These are phyloP conservation scores for Phlyctochytrium bullatum DNA, from an alignment of 192 early-diverging fungal species.

Conservation along the genomic window DNA sequence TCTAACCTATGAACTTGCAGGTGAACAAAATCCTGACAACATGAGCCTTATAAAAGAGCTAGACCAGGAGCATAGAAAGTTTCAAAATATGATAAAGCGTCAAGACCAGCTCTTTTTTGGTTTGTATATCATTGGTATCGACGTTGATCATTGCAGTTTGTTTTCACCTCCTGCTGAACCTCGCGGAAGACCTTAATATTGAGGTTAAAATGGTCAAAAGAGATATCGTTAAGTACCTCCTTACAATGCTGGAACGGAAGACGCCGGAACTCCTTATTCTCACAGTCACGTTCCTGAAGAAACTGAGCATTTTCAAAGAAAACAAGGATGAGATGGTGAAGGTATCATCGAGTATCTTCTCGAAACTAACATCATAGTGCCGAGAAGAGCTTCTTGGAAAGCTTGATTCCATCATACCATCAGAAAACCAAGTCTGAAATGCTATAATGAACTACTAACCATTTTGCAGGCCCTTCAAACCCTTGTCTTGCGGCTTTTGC, in stretches of 20 bases:
- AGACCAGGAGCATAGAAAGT: slow-evolving; percentile 50
- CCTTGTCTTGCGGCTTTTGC: slow-evolving; percentile 31
- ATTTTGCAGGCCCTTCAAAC: slow-evolving; percentile 39
- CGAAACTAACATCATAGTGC: slow-evolving; percentile 23
- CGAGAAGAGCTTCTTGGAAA: slow-evolving; percentile 31
- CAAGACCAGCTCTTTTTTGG: slow-evolving; percentile 63
- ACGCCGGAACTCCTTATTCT: slow-evolving; percentile 51
- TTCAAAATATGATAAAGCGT: slow-evolving; percentile 53
- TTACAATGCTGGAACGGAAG: slow-evolving; percentile 42
- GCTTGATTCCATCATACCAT: slow-evolving; percentile 29
- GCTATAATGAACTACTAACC: neutral
- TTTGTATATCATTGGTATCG: slow-evolving; percentile 13
- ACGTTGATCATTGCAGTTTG: slow-evolving; percentile 27
- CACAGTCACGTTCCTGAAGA: slow-evolving; percentile 50
- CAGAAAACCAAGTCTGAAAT: slow-evolving; percentile 27
- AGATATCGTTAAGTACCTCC: slow-evolving; percentile 47
- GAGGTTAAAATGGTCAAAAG: slow-evolving; percentile 62
- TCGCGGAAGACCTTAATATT: slow-evolving; percentile 52
- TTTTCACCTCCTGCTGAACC: slow-evolving; percentile 55
- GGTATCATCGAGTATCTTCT: slow-evolving; percentile 23
- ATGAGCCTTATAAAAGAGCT: slow-evolving; percentile 28
- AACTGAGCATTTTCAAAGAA: slow-evolving; percentile 50
- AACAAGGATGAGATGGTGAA: slow-evolving; percentile 56
- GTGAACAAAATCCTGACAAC: slow-evolving; percentile 37
- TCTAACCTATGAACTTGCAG: slow-evolving; percentile 6